Evolutionary conservation across 208 protist genomes (phyloP), one percentile per base, ranked within the genome.

Genomic region (Wallacemonas sp.): DNA sequence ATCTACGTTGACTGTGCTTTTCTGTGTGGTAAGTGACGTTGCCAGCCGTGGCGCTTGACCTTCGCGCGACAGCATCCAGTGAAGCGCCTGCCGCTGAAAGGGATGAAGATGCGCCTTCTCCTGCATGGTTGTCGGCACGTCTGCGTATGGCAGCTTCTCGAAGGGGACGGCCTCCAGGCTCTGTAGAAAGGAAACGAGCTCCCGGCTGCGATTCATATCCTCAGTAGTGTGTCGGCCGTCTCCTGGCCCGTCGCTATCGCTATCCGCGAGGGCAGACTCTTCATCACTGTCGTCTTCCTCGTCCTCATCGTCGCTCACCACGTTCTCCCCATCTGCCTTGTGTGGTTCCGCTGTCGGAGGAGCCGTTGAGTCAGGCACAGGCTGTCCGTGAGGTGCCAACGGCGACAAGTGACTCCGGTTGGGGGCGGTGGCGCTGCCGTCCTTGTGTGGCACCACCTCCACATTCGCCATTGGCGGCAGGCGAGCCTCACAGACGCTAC

Each of bases 51-150:
- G 30, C 19, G 37, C 9, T 63, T 36, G 57, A 33, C 69, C 65
- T 48, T 80, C 75, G 22, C 75, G 75, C 9, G 64, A 74, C 6
- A 68, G 68, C 37, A 92, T 53, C 83, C 83, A 92, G 66, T 81
- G 68, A 8, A 92, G 65, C 3, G 72, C 86, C 62, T 92, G 78
- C 42, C 74, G 62, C 55, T 92, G 86, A 33, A 87, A 88, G 0
- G 80, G 83, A 0, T 62, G 65, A 55, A 92, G 71, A 33, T 78
- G 32, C 9, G 42, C 79, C 1, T 67, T 41, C 6, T 61, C 52
- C 21, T 26, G 52, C 83, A 90, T 87, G 36, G 77, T 67, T 13
- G 64, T 13, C 5, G 83, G 83, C 15, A 82, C 72, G 0, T 63
- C 54, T 0, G 83, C 80, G 32, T 62, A 52, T 0, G 83, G 78